A percentile compares a stretch with the other conserved stretches of the same genome.
These are phyloP conservation scores for Diaporthe nobilis DNA, from an alignment of 2,329 filamentous ascomycete genomes.

Conservation along the genomic window DNA sequence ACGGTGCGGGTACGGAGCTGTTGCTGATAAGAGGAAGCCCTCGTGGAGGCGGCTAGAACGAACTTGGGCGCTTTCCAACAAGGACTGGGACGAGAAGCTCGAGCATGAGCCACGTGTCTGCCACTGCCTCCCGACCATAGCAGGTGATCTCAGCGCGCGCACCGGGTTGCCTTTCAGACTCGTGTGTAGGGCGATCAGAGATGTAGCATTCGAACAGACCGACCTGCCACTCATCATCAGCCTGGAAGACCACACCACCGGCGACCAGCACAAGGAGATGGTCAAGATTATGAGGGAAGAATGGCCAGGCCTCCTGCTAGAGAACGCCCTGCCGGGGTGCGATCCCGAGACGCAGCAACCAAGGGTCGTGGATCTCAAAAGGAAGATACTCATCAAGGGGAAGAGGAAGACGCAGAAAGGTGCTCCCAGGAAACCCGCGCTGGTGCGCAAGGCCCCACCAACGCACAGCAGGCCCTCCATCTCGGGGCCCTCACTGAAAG, in stretches of 20 bases:
- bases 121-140: slow-evolving; percentile 64
- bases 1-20: not conserved
- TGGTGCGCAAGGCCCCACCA: slow-evolving; percentile 41
- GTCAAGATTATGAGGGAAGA: slow-evolving; percentile 93
- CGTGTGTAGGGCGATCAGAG: slow-evolving; percentile 84
- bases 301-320: slow-evolving; percentile 82
- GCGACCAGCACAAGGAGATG: slow-evolving; percentile 90
- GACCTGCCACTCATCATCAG: slow-evolving; percentile 91
- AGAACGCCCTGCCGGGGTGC: slow-evolving; percentile 64
- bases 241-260: slow-evolving; percentile 88
- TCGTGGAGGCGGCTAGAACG: slow-evolving; percentile 32
- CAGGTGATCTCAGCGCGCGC: slow-evolving; percentile 79
- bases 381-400: slow-evolving; percentile 88
- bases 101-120: slow-evolving; percentile 82
- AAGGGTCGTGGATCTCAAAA: slow-evolving; percentile 77
- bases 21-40: slow-evolving; percentile 43
- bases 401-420: slow-evolving; percentile 66
- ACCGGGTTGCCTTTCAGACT: slow-evolving; percentile 86
- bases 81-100: slow-evolving; percentile 33
- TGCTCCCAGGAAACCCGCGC: slow-evolving; percentile 34
- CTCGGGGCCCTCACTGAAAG: slow-evolving; percentile 56
- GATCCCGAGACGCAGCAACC: slow-evolving; percentile 72
- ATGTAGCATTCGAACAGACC: slow-evolving; percentile 80
- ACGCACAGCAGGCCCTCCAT: slow-evolving; percentile 50
- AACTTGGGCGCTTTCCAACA: slow-evolving; percentile 36